Evolutionary conservation across 345 rosid species (phyloP).

Genomic region (Cardamine occulta): DNA sequence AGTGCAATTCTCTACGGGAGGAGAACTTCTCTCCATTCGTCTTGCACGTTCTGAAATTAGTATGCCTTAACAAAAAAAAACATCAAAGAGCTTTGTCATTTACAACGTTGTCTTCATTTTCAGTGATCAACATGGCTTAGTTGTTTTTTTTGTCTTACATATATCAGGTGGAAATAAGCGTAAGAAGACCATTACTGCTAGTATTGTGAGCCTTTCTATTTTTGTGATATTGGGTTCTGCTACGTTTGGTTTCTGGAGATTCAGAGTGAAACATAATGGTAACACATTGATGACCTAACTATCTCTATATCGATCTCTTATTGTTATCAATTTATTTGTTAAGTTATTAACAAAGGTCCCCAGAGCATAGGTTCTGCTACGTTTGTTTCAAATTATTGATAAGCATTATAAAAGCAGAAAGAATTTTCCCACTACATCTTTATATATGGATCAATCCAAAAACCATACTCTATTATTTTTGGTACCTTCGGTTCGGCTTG

Average conservation of each 20-base stretch:
- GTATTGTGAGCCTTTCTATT: neutral
- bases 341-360: too few relatives aligned
- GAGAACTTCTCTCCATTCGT: constrained; percentile 14
- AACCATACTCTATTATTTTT: neutral
- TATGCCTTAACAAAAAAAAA: neutral
- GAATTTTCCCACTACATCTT: too few relatives aligned
- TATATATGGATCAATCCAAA: too few relatives aligned
- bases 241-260: constrained; percentile 18
- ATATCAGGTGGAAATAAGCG: constrained; percentile 22
- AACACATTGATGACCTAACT: neutral
- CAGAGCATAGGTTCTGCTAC: too few relatives aligned
- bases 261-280: constrained; percentile 1
- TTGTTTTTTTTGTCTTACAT: neutral
- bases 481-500: neutral
- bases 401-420: too few relatives aligned
- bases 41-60: constrained; percentile 26
- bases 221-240: neutral
- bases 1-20: neutral
- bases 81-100: neutral
- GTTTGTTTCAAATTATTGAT: too few relatives aligned
- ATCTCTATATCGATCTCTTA: neutral
- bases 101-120: neutral
- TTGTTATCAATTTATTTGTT: neutral
- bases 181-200: constrained; percentile 6
- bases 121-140: neutral